Evolutionary conservation across 1,284 basidiomycete species (phyloP).

Genomic region (Tremellales sp.): DNA sequence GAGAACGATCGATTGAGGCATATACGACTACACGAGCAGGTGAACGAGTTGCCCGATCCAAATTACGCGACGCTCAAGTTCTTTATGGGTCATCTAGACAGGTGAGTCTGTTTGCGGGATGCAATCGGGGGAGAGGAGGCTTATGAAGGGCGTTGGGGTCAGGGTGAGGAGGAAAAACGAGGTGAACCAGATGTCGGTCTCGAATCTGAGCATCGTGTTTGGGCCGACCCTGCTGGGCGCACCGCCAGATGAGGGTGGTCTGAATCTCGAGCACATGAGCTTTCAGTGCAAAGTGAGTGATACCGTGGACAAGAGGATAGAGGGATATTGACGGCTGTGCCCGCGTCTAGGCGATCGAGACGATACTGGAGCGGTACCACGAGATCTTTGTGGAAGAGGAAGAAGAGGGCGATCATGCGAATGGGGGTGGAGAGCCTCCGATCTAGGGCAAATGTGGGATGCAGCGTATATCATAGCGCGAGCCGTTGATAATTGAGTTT

Average conservation of each 20-base stretch:
- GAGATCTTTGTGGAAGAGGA: constrained; percentile 78
- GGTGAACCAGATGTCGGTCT: constrained; percentile 87
- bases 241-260: constrained; percentile 50
- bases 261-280: constrained; percentile 58
- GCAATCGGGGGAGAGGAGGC: no score
- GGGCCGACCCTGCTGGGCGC: constrained; percentile 87
- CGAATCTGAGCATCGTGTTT: constrained; percentile 95
- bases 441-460: background rate
- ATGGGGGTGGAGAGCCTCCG: background rate
- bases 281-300: constrained; percentile 61
- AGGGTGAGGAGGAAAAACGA: constrained; percentile 71
- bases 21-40: constrained; percentile 90
- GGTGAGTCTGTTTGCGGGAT: no score
- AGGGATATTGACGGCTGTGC: constrained; percentile 2
- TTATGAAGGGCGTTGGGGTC: no score
- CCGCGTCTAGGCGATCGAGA: constrained; percentile 66
- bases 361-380: constrained; percentile 76
- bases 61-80: constrained; percentile 97
- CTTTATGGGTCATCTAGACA: constrained; percentile 89
- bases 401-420: constrained; percentile 5
- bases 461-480: constrained; percentile 7
- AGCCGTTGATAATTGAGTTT: background rate
- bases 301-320: background rate
- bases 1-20: constrained; percentile 91
- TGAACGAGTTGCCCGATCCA: constrained; percentile 95